Conservation (phyloP, 495 filamentous ascomycete genomes). For the Astrocystis sublimbata region DNA sequence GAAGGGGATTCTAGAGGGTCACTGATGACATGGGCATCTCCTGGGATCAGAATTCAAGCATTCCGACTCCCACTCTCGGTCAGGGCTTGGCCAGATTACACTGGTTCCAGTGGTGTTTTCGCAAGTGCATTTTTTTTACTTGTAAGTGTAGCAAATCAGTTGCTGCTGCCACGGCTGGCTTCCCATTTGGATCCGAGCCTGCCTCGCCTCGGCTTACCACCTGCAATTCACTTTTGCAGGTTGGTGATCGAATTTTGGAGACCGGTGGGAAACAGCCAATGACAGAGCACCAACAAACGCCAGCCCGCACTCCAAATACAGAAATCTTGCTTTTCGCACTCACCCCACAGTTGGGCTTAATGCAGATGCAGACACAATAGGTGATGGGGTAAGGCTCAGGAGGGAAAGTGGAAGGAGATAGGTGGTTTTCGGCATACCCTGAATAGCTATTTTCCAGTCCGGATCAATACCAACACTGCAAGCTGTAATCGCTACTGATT, state of each 20-base stretch:
- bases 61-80: constrained; percentile 6
- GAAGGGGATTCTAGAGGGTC: constrained; percentile 15
- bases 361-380: constrained; percentile 26
- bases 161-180: constrained; percentile 8
- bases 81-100: constrained; percentile 13
- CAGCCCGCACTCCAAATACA: constrained; percentile 32
- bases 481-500: constrained; percentile 24
- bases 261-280: constrained; percentile 27
- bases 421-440: constrained; percentile 40
- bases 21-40: constrained; percentile 15
- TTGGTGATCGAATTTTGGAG: constrained; percentile 26
- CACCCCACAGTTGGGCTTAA: constrained; percentile 16
- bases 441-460: constrained; percentile 20
- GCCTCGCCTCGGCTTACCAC: constrained; percentile 18
- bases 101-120: constrained; percentile 7
- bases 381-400: constrained; percentile 22
- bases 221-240: constrained; percentile 25
- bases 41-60: background rate
- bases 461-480: constrained; percentile 20
- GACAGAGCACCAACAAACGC: constrained; percentile 29
- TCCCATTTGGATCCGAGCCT: constrained; percentile 13
- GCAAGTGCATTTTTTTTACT: constrained; percentile 16
- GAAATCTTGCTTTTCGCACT: constrained; percentile 16
- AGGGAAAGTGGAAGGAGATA: constrained; percentile 22
- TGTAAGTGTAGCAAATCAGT: constrained; percentile 17